Evolutionary conservation across 345 rosid species (phyloP).

Genomic region (Nephelium lappaceum): DNA sequence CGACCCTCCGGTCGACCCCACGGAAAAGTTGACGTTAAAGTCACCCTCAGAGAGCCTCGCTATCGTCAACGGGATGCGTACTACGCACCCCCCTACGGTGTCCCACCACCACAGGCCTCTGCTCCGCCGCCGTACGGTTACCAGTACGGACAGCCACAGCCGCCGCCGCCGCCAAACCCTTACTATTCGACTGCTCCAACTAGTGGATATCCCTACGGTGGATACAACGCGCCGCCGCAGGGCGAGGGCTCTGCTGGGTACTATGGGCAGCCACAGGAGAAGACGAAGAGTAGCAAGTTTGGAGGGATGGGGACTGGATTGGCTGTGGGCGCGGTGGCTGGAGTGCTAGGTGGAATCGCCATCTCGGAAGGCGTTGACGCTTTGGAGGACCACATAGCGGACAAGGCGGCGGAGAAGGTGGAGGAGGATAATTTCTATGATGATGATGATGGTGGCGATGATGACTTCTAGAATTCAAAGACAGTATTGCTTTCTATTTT

Average conservation of each 20-base stretch:
- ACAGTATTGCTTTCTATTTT: too few species aligned
- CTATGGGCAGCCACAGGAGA: constrained; percentile 24
- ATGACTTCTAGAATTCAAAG: constrained; percentile 21
- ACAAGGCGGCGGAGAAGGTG: constrained; percentile 63
- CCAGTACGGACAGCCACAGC: too few species aligned
- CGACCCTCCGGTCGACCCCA: constrained; percentile 95
- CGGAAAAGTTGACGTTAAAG: constrained; percentile 66
- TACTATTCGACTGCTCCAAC: constrained; percentile 6
- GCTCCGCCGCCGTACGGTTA: background rate
- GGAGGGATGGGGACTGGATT: constrained; percentile 88
- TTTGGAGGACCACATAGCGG: constrained; percentile 64
- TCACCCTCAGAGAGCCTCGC: constrained; percentile 43
- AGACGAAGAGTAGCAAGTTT: constrained; percentile 61
- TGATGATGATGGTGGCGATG: constrained; percentile 12
- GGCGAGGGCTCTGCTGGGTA: constrained; percentile 25
- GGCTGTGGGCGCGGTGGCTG: constrained; percentile 86
- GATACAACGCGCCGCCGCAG: constrained; percentile 30
- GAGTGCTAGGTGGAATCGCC: constrained; percentile 74
- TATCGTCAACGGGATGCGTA: constrained; percentile 18
- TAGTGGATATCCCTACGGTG: constrained; percentile 36
- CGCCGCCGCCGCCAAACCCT: too few species aligned
- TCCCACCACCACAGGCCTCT: constrained; percentile 27
- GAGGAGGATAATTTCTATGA: constrained; percentile 58
- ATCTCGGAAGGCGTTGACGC: constrained; percentile 69
- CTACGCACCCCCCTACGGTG: constrained; percentile 47